Percentiles rank a stretch among this genome's conserved stretches.
These are phyloP conservation scores for Aspergillus novoparasiticus DNA, from an alignment of 2,329 filamentous ascomycete species.

Conservation along the genomic window DNA sequence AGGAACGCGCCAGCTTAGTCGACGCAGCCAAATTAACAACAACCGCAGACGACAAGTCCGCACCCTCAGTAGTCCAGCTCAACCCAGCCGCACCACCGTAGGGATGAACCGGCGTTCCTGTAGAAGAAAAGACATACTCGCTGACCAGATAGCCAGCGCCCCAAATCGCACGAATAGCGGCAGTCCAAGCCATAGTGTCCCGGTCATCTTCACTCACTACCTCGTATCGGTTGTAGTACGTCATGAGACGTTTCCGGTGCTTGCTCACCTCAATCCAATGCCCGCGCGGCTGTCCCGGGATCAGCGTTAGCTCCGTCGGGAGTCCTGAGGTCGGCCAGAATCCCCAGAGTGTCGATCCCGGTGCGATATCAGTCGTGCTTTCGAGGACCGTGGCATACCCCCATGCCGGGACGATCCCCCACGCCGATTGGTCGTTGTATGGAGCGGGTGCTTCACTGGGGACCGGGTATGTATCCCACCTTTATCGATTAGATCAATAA, in stretches of 20 bases:
- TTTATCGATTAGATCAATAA: conserved; percentile 5
- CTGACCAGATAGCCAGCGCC: conserved; percentile 34
- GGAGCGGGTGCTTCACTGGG: conserved; percentile 31
- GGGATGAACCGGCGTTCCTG: conserved; percentile 10
- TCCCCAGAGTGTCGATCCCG: conserved; percentile 44
- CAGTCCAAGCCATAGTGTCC: conserved; percentile 21
- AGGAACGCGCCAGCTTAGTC: conserved; percentile 29
- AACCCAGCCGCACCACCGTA: conserved; percentile 17
- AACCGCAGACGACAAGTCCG: conserved; percentile 39
- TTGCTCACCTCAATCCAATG: conserved; percentile 42
- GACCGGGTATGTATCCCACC: conserved; percentile 49
- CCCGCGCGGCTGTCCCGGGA: conserved; percentile 21
- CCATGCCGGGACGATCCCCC: conserved; percentile 52
- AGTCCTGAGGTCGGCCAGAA: conserved; percentile 46
- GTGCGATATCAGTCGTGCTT: conserved; percentile 37
- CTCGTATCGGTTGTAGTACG: conserved; percentile 50
- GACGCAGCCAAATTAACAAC: conserved; percentile 33
- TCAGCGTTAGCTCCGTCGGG: conserved; percentile 38
- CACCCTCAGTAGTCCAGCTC: conserved; percentile 33
- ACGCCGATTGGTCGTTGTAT: conserved; percentile 39
- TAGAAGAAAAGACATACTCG: conserved; percentile 31
- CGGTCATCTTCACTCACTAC: conserved; percentile 13
- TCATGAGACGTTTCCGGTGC: conserved; percentile 41
- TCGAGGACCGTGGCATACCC: conserved; percentile 49
- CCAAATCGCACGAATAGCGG: conserved; percentile 30